Percentiles rank a stretch among this genome's conserved stretches.
These are phyloP conservation scores for Benincasa hispida DNA, from an alignment of 306 rosid species.

Conservation along the genomic window DNA sequence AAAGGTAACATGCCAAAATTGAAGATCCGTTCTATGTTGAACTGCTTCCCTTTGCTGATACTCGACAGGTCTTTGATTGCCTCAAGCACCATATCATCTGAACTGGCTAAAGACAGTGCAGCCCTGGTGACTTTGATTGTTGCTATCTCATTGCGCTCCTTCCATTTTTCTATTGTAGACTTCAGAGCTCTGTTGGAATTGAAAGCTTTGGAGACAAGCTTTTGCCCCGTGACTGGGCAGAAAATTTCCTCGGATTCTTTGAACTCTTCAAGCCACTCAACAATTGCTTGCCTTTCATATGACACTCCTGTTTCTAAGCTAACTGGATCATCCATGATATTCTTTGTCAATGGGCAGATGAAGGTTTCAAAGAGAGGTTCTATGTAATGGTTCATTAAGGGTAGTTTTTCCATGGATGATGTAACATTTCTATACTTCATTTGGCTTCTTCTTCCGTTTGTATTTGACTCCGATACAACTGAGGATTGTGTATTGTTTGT, in stretches of 20 bases:
- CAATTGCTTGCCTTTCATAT: constrained; percentile 28
- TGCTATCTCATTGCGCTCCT: constrained; percentile 32
- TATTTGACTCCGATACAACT: neutral
- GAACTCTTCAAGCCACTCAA: constrained; percentile 23
- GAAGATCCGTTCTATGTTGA: constrained; percentile 10
- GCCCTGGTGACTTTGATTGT: constrained; percentile 23
- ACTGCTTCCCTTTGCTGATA: constrained; percentile 19
- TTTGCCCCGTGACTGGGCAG: constrained; percentile 27
- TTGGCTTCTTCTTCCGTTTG: constrained; percentile 1
- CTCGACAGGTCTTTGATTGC: constrained; percentile 24
- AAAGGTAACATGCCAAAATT: constrained; percentile 23
- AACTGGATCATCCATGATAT: constrained; percentile 39
- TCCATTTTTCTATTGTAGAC: constrained; percentile 32
- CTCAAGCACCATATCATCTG: constrained; percentile 34
- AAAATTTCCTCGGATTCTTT: constrained; percentile 8
- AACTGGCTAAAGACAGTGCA: constrained; percentile 33
- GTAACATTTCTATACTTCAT: constrained; percentile 1
- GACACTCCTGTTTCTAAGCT: constrained; percentile 31
- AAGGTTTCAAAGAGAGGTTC: constrained; percentile 35
- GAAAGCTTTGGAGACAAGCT: constrained; percentile 14
- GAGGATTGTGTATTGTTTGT: constrained; percentile 5
- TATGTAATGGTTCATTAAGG: constrained; percentile 12
- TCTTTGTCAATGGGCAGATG: constrained; percentile 35
- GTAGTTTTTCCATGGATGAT: neutral
- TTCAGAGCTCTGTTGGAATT: constrained; percentile 27